phyloP scores from a whole-genome alignment of 2,329 filamentous ascomycete species.

The Rutstroemia sydowiana region DNA sequence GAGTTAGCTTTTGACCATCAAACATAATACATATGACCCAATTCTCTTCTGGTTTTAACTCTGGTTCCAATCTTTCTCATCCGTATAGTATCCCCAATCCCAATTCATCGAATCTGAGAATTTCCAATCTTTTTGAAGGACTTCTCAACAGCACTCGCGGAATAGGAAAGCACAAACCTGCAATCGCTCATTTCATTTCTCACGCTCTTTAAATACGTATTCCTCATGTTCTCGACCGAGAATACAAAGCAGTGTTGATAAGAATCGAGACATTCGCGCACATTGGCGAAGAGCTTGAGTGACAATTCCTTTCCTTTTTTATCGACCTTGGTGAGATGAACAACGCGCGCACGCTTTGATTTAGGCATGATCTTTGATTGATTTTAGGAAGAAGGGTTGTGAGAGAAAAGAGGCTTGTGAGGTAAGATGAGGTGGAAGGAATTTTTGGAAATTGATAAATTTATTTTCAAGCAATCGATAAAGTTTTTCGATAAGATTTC shows the following conservation, averaged over 20 bases:
- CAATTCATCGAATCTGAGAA: background rate
- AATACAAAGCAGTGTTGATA: slow-evolving; percentile 94
- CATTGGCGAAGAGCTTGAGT: slow-evolving; percentile 78
- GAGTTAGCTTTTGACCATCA: background rate
- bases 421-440: slow-evolving; percentile 1
- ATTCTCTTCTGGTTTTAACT: background rate
- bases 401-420: background rate
- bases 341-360: slow-evolving; percentile 85
- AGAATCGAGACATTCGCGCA: slow-evolving; percentile 75
- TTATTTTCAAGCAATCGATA: slow-evolving; percentile 18
- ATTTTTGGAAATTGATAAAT: slow-evolving; percentile 12
- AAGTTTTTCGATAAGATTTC: slow-evolving; percentile 12
- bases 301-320: slow-evolving; percentile 91
- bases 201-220: slow-evolving; percentile 89
- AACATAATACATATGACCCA: background rate
- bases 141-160: background rate
- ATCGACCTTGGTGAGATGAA: slow-evolving; percentile 82
- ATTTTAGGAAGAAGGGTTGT: background rate
- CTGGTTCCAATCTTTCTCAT: background rate
- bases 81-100: background rate
- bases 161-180: slow-evolving; percentile 47
- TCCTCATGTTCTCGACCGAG: slow-evolving; percentile 93
- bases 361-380: slow-evolving; percentile 64
- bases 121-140: background rate
- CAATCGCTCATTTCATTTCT: slow-evolving; percentile 77